Evolutionary conservation across 2,329 filamentous ascomycete genomes (phyloP).

Genomic region (Teratosphaeria gauchensis): DNA sequence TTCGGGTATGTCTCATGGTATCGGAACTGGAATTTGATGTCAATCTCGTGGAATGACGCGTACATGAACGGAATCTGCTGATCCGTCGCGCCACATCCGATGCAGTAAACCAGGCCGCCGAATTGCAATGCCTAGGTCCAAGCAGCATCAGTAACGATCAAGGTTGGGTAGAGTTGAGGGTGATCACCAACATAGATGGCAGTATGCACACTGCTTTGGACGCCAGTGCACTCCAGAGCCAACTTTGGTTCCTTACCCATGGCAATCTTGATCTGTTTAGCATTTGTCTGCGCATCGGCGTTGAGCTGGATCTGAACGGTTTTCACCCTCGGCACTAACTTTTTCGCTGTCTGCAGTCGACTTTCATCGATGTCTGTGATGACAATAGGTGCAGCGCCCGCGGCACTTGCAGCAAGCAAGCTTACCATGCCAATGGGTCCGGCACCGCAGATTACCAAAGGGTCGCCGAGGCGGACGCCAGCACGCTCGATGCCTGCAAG

Average conservation of each 20-base stretch:
- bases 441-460: conserved; percentile 29
- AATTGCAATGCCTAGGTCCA: conserved; percentile 21
- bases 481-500: conserved; percentile 35
- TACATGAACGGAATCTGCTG: conserved; percentile 32
- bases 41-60: conserved; percentile 28
- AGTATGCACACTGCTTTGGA: conserved; percentile 23
- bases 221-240: conserved; percentile 28
- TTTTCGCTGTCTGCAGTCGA: conserved; percentile 30
- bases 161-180: not conserved
- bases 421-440: conserved; percentile 31
- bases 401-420: conserved; percentile 34
- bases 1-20: conserved; percentile 33
- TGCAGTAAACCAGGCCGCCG: conserved; percentile 29
- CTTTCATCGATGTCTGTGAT: conserved; percentile 36
- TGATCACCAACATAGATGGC: conserved; percentile 23
- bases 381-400: conserved; percentile 35
- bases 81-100: conserved; percentile 27
- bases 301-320: conserved; percentile 28
- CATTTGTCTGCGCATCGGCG: conserved; percentile 27
- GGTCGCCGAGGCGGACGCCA: conserved; percentile 30
- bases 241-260: conserved; percentile 24
- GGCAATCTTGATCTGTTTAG: conserved; percentile 26
- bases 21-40: conserved; percentile 31
- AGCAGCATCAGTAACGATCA: conserved; percentile 1
- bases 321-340: conserved; percentile 28